Evolutionary conservation across 306 rosid species (phyloP).

Genomic region (Quercus parvula): DNA sequence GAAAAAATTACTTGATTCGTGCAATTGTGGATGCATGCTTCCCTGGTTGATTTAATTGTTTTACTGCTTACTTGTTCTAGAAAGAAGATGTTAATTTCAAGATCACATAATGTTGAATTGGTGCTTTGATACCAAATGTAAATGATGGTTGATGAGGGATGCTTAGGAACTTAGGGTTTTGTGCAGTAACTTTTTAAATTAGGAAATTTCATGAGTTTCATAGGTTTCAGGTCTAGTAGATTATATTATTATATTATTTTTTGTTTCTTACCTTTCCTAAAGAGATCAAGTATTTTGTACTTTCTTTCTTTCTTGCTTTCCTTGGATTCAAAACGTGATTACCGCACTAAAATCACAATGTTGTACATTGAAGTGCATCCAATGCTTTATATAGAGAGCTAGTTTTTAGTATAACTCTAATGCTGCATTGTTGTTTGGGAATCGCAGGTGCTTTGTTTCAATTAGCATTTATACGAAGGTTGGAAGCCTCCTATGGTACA

Average conservation of each 20-base stretch:
- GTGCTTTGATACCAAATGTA: no score
- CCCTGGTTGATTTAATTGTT: no score
- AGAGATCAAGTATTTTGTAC: background rate
- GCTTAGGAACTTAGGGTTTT: no score
- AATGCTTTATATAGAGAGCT: slow-evolving; percentile 2
- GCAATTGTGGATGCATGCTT: no score
- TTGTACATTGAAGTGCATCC: background rate
- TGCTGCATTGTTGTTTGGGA: background rate
- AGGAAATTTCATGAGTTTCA: background rate
- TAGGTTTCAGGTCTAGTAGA: background rate
- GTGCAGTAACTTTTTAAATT: background rate
- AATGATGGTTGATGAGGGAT: no score
- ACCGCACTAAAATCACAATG: background rate
- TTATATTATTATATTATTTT: background rate
- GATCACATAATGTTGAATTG: no score
- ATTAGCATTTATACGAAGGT: slow-evolving; percentile 75
- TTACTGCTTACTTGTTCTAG: no score
- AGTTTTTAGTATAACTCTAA: background rate
- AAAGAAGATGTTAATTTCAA: no score
- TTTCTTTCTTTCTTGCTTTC: background rate
- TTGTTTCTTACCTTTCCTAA: background rate
- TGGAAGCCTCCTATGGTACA: slow-evolving; percentile 85
- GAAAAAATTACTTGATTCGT: no score
- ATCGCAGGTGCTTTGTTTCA: slow-evolving; percentile 89
- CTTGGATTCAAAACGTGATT: background rate